Conservation (phyloP, 352 stramenopile species). For the Globisporangium megalacanthum region DNA sequence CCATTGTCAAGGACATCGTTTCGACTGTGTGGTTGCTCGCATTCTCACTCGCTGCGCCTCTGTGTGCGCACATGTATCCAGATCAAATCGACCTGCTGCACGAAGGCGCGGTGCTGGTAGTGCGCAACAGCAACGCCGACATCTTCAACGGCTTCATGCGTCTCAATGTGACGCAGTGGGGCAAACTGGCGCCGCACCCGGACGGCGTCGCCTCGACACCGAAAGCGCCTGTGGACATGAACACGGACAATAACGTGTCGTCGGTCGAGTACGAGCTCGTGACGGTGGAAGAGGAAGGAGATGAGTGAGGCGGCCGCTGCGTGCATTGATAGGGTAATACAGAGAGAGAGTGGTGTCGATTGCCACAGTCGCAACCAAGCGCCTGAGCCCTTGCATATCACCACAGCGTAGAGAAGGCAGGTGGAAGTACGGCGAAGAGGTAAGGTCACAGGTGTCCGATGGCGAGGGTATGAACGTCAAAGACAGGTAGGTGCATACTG, state of each 20-base stretch:
- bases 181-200: conserved; percentile 66
- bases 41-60: background rate
- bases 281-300: conserved; percentile 50
- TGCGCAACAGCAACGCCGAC: conserved; percentile 79
- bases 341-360: conserved; percentile 1
- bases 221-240: conserved; percentile 30
- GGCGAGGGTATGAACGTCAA: too few relatives aligned
- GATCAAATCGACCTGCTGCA: conserved; percentile 74
- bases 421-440: too few relatives aligned
- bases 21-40: background rate
- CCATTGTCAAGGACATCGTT: background rate
- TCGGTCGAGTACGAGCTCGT: conserved; percentile 82
- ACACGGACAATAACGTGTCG: conserved; percentile 73
- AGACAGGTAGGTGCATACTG: too few relatives aligned
- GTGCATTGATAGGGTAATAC: conserved; percentile 6
- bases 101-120: conserved; percentile 48
- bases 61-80: conserved; percentile 11
- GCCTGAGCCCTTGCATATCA: too few relatives aligned
- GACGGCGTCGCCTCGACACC: conserved; percentile 74
- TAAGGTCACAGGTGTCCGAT: too few relatives aligned
- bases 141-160: conserved; percentile 85
- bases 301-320: conserved; percentile 20
- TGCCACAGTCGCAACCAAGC: background rate
- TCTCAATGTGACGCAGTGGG: conserved; percentile 83
- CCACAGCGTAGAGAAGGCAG: too few relatives aligned